Conservation (phyloP, 2,329 filamentous ascomycete species). For the Zymoseptoria pseudotritici region DNA sequence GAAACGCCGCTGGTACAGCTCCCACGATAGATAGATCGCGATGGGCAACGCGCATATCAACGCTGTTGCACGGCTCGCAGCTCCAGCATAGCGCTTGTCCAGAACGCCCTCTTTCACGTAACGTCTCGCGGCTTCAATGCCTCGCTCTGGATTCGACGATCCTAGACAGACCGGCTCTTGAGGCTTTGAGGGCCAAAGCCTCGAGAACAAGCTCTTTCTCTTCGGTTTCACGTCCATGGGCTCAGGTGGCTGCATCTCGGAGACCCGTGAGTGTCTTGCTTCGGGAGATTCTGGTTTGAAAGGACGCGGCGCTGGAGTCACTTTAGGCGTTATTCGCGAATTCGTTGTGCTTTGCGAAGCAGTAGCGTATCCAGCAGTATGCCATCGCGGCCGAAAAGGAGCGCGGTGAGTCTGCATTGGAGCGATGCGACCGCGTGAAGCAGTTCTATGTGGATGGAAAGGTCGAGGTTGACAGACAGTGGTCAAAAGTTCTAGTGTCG, state of each 20-base stretch:
- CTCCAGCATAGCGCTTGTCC: conserved; percentile 21
- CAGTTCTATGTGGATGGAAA: neutral
- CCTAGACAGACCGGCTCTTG: conserved; percentile 5
- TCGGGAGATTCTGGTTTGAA: neutral
- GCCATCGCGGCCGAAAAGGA: neutral
- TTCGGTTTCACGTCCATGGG: neutral
- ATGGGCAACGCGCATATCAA: conserved; percentile 23
- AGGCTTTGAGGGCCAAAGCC: neutral
- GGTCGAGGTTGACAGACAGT: neutral
- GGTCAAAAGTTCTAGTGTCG: too few relatives aligned
- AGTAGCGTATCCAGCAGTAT: neutral
- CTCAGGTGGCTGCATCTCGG: neutral
- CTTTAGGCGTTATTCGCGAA: neutral
- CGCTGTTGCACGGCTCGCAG: conserved; percentile 15
- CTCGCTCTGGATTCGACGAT: conserved; percentile 13
- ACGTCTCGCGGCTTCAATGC: conserved; percentile 16
- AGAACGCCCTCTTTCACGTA: conserved; percentile 20
- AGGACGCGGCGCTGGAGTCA: neutral
- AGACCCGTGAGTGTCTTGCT: neutral
- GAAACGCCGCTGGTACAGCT: conserved; percentile 24
- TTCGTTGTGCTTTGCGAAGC: neutral
- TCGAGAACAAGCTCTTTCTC: neutral
- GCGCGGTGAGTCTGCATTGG: neutral
- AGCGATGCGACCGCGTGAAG: neutral
- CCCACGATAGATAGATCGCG: conserved; percentile 21